Evolutionary conservation across 148 eudicot genomes (phyloP).

Genomic region (Pouteria glomerata): DNA sequence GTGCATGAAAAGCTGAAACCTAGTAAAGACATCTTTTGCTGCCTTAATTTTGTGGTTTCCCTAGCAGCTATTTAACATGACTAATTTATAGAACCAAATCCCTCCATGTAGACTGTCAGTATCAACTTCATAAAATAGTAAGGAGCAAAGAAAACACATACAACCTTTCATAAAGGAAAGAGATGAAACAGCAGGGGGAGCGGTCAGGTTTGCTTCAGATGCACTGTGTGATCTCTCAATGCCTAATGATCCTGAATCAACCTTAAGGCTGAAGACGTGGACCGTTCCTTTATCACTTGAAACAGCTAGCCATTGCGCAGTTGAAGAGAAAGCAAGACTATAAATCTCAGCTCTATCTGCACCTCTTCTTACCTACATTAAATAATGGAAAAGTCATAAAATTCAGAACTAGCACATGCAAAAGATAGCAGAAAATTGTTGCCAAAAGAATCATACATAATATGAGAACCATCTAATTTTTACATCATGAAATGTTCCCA

Average conservation of each 20-base stretch:
- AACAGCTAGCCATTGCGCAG: constrained; percentile 66
- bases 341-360: constrained; percentile 66
- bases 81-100: not conserved
- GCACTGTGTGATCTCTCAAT: constrained; percentile 28
- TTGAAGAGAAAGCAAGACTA: constrained; percentile 61
- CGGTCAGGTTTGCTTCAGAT: constrained; percentile 33
- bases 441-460: not conserved
- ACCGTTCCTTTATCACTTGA: constrained; percentile 75
- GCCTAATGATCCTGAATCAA: constrained; percentile 45
- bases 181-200: constrained; percentile 45
- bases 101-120: not conserved
- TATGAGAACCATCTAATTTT: not conserved
- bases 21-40: not conserved
- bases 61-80: not conserved
- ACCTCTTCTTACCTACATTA: constrained; percentile 66
- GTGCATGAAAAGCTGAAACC: not conserved
- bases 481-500: no score
- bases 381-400: not conserved
- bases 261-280: constrained; percentile 64
- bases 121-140: not conserved
- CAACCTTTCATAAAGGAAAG: constrained; percentile 70
- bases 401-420: not conserved
- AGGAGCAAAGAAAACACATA: not conserved
- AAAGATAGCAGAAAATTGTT: not conserved
- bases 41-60: constrained; percentile 1